phyloP scores from a whole-genome alignment of 1,284 basidiomycete species.

The Thelephora terrestris region DNA sequence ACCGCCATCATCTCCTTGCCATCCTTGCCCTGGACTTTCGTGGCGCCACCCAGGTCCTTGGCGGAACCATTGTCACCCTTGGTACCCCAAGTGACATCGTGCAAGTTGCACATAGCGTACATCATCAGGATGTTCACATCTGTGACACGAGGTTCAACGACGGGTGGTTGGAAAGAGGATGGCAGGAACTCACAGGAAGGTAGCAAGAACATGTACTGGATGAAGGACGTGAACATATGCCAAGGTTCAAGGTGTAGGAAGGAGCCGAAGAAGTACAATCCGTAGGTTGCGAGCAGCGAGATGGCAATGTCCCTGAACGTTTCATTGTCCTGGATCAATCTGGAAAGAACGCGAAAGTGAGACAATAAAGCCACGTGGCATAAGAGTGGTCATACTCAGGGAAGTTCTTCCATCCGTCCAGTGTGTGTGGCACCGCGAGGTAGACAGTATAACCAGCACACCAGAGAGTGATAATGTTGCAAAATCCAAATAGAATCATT shows the following conservation, averaged over 20 bases:
- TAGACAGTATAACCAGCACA: slow-evolving; percentile 86
- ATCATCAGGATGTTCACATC: slow-evolving; percentile 89
- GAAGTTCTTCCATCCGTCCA: slow-evolving; percentile 65
- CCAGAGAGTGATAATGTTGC: slow-evolving; percentile 74
- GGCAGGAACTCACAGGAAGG: slow-evolving; percentile 47
- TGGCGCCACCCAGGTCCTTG: slow-evolving; percentile 82
- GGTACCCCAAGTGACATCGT: slow-evolving; percentile 88
- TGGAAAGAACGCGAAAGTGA: slow-evolving; percentile 15
- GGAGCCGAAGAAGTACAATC: slow-evolving; percentile 80
- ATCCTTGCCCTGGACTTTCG: slow-evolving; percentile 74
- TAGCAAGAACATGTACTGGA: slow-evolving; percentile 75
- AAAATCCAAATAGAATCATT: slow-evolving; percentile 66
- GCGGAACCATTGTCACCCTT: slow-evolving; percentile 82
- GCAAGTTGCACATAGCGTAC: slow-evolving; percentile 86
- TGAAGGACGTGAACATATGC: slow-evolving; percentile 91
- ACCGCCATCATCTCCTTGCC: slow-evolving; percentile 84
- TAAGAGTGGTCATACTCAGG: slow-evolving; percentile 14
- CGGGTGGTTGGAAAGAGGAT: background rate
- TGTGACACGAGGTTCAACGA: slow-evolving; percentile 21
- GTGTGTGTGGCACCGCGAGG: slow-evolving; percentile 66
- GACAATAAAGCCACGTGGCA: slow-evolving; percentile 9
- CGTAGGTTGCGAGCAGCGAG: slow-evolving; percentile 77
- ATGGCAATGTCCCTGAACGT: slow-evolving; percentile 77
- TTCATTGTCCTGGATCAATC: slow-evolving; percentile 51
- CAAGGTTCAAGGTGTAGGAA: slow-evolving; percentile 85